Percentiles rank a stretch among this genome's conserved stretches.
These are phyloP conservation scores for Penicillium cosmopolitanum DNA, from an alignment of 495 filamentous ascomycete genomes.

Conservation along the genomic window DNA sequence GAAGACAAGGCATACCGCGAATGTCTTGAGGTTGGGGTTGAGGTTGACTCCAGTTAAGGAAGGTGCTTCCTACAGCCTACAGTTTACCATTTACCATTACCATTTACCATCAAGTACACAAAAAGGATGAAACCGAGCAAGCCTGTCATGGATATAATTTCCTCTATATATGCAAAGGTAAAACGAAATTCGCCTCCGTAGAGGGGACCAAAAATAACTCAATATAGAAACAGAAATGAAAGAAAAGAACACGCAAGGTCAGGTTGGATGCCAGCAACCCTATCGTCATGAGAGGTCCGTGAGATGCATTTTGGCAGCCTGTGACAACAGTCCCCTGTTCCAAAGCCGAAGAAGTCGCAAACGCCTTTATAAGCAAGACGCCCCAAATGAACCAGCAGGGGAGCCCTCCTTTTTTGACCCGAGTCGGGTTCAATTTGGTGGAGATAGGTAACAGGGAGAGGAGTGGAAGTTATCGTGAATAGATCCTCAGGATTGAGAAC, in stretches of 20 bases:
- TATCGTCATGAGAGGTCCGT: conserved; percentile 20
- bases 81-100: too few relatives aligned
- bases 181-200: conserved; percentile 23
- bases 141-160: conserved; percentile 18
- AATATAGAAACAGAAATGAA: conserved; percentile 14
- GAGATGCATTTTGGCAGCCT: conserved; percentile 3
- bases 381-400: conserved; percentile 27
- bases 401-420: conserved; percentile 6
- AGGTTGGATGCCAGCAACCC: conserved; percentile 25
- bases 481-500: conserved; percentile 3
- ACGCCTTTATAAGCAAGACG: conserved; percentile 21
- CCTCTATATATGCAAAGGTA: conserved; percentile 34
- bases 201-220: conserved; percentile 24
- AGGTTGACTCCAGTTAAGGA: neutral
- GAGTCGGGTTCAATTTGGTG: neutral
- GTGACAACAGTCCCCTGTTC: conserved; percentile 1
- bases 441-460: neutral
- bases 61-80: neutral
- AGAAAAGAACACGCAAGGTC: conserved; percentile 18
- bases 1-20: neutral
- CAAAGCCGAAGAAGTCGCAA: conserved; percentile 25
- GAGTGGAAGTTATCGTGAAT: conserved; percentile 19
- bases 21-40: neutral
- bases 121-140: conserved; percentile 13
- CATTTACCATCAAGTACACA: neutral